A percentile compares a stretch with the other conserved stretches of the same genome.
Evolutionary conservation across 306 rosid species (phyloP).

Genomic region (Delonix regia): DNA sequence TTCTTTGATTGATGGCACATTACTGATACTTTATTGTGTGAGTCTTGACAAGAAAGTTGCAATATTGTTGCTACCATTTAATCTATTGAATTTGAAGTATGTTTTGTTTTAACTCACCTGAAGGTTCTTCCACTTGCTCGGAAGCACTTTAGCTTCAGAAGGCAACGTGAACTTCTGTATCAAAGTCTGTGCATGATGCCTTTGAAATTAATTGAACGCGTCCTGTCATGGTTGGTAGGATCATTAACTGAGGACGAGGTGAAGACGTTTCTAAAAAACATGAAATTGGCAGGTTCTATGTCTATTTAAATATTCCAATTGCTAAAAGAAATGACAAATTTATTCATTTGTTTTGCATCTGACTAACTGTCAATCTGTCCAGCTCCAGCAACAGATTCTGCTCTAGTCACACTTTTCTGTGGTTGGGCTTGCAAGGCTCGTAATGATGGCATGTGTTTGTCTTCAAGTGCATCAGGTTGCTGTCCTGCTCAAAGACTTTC

Average conservation of each 20-base stretch:
- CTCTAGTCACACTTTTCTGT: constrained; percentile 88
- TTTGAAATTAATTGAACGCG: constrained; percentile 88
- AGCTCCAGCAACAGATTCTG: constrained; percentile 91
- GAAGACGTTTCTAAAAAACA: constrained; percentile 71
- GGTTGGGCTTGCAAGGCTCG: constrained; percentile 99
- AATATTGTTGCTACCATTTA: constrained; percentile 16
- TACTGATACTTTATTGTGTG: constrained; percentile 20
- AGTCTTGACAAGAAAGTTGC: constrained; percentile 38
- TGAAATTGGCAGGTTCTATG: constrained; percentile 89
- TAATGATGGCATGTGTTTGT: constrained; percentile 79
- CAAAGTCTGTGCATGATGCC: constrained; percentile 98
- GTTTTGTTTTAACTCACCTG: constrained; percentile 37
- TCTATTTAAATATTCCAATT: constrained; percentile 35
- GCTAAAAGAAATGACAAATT: constrained; percentile 8
- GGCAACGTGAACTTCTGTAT: constrained; percentile 87
- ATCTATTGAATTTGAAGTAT: constrained; percentile 28
- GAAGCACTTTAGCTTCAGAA: constrained; percentile 85
- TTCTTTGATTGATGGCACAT: constrained; percentile 2
- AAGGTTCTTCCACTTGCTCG: constrained; percentile 99
- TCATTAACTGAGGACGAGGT: constrained; percentile 82
- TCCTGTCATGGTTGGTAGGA: constrained; percentile 89
- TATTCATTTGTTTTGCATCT: constrained; percentile 36
- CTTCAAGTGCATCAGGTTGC: constrained; percentile 73
- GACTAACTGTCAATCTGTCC: constrained; percentile 51
- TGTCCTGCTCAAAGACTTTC: constrained; percentile 68